Percentiles rank a stretch among this genome's conserved stretches.
Conservation (phyloP, 331 rosid genomes). For the Saraca asoca region DNA sequence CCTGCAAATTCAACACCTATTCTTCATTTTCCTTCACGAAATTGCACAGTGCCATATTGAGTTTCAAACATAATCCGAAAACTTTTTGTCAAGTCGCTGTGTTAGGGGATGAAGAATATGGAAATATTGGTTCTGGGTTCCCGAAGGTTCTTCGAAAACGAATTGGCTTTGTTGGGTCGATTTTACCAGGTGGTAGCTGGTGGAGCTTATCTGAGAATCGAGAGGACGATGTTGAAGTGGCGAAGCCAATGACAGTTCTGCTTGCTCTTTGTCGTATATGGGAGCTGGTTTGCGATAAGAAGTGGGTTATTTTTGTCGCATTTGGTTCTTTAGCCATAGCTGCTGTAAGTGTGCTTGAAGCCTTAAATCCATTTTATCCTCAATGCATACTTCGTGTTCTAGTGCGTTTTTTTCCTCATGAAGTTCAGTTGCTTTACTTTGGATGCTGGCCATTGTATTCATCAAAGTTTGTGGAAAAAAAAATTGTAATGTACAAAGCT, state of each 20-base stretch:
- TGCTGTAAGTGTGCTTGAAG: constrained; percentile 53
- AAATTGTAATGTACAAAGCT: neutral
- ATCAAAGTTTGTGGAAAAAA: neutral
- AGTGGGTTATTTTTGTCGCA: constrained; percentile 49
- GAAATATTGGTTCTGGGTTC: neutral
- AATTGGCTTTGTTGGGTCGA: constrained; percentile 19
- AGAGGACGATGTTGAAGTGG: constrained; percentile 31
- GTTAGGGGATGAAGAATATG: neutral
- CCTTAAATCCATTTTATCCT: neutral
- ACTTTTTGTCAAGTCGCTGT: neutral
- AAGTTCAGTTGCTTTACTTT: neutral
- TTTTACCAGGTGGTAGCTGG: constrained; percentile 49
- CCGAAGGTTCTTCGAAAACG: constrained; percentile 16
- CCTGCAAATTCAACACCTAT: constrained; percentile 25
- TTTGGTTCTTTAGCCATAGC: constrained; percentile 54
- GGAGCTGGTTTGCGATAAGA: constrained; percentile 55
- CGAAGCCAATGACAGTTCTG: constrained; percentile 37
- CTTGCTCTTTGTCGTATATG: constrained; percentile 63
- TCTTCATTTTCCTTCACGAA: constrained; percentile 10
- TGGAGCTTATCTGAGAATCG: constrained; percentile 49
- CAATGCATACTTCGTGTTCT: neutral
- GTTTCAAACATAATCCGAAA: constrained; percentile 13
- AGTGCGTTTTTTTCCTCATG: neutral
- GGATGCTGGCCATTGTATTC: constrained; percentile 12
- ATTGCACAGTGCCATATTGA: constrained; percentile 7